Evolutionary conservation across 2,329 filamentous ascomycete genomes (phyloP).

Genomic region (Venturia nashicola): DNA sequence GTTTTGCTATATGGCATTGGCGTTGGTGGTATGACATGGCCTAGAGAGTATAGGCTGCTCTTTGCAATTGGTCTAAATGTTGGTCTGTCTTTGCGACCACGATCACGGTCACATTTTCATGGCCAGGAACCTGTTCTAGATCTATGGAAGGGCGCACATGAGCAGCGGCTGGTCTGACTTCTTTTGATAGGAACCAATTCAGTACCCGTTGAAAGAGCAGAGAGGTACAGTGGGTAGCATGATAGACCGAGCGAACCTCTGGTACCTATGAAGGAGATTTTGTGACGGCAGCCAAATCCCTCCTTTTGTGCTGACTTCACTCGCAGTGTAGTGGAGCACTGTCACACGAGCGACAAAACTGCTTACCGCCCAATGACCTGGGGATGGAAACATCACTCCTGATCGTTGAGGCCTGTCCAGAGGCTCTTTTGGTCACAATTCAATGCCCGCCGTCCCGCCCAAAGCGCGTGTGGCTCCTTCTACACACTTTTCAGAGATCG

Average conservation of each 20-base stretch:
- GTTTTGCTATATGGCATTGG: not conserved
- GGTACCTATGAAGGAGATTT: not conserved
- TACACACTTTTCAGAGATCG: not conserved
- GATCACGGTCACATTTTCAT: not conserved
- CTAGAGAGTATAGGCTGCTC: not conserved
- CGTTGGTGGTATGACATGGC: not conserved
- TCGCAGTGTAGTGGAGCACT: not conserved
- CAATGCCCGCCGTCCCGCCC: too few relatives aligned
- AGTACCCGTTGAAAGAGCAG: not conserved
- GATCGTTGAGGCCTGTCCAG: not conserved
- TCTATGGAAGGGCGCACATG: not conserved
- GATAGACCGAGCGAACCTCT: not conserved
- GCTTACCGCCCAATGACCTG: not conserved
- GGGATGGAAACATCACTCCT: not conserved
- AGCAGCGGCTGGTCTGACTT: not conserved
- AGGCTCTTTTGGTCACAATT: too few relatives aligned
- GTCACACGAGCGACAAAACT: not conserved
- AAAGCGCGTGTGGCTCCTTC: not conserved
- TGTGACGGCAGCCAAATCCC: not conserved
- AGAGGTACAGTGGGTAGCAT: not conserved
- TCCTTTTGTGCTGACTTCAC: not conserved
- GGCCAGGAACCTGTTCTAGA: not conserved
- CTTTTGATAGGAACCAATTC: not conserved
- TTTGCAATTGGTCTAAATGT: not conserved
- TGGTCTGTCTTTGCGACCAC: not conserved